Evolutionary conservation across 2,329 filamentous ascomycete genomes (phyloP).

Genomic region (Chaetomium olivaceum): DNA sequence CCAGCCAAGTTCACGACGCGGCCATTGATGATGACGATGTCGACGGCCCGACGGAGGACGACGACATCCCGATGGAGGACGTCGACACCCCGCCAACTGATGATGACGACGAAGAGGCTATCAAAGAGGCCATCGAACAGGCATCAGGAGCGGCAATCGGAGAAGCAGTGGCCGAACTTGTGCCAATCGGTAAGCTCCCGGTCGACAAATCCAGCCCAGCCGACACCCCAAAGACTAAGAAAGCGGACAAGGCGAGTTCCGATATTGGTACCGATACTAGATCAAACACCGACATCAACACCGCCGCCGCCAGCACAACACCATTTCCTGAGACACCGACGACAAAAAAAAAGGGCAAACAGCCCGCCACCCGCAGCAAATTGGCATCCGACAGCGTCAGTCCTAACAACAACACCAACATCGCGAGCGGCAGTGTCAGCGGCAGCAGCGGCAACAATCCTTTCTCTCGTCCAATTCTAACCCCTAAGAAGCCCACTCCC

Average conservation of each 20-base stretch:
- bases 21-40: neutral
- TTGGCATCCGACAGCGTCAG: no score
- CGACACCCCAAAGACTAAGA: neutral
- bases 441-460: neutral
- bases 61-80: no score
- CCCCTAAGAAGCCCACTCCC: no score
- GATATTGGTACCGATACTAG: no score
- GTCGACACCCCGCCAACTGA: neutral
- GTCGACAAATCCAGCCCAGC: neutral
- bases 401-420: neutral
- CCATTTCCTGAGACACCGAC: neutral
- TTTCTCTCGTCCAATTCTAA: no score
- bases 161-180: no score
- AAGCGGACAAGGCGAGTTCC: neutral
- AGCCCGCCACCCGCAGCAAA: neutral
- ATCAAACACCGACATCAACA: neutral
- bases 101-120: no score
- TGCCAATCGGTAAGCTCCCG: no score
- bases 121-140: neutral
- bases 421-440: neutral
- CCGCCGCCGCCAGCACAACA: neutral
- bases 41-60: neutral
- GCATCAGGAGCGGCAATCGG: no score
- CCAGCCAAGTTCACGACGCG: neutral
- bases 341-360: neutral